These are phyloP conservation scores for Annulohypoxylon bovei DNA, from an alignment of 495 filamentous ascomycete genomes.

Conservation along the genomic window DNA sequence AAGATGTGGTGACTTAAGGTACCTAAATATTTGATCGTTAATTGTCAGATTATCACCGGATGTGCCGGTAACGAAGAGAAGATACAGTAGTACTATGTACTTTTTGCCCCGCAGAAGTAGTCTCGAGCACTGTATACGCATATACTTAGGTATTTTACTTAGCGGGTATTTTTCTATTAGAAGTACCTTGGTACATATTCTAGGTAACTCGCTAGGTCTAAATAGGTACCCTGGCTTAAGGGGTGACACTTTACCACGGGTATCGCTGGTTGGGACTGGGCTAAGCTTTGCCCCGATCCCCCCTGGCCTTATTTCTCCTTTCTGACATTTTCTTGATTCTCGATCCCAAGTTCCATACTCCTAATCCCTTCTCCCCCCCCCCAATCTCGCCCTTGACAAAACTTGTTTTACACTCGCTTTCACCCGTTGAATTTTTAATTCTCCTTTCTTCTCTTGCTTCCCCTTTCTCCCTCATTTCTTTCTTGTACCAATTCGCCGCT, in stretches of 20 bases:
- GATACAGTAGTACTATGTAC: background rate
- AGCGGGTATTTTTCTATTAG: no score
- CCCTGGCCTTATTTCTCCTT: constrained; percentile 43
- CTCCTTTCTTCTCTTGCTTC: constrained; percentile 30
- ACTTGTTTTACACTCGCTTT: constrained; percentile 49
- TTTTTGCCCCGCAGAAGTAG: background rate
- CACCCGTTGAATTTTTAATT: constrained; percentile 33
- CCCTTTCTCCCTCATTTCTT: constrained; percentile 38
- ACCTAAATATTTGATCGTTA: background rate
- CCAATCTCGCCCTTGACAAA: constrained; percentile 38
- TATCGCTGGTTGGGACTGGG: constrained; percentile 30
- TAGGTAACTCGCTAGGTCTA: background rate
- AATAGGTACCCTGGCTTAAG: constrained; percentile 24
- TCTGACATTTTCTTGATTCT: constrained; percentile 49
- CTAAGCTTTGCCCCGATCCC: constrained; percentile 40
- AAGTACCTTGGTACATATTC: constrained; percentile 5
- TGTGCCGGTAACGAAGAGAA: constrained; percentile 8
- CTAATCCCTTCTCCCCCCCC: constrained; percentile 40
- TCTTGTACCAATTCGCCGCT: constrained; percentile 37
- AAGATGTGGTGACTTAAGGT: background rate
- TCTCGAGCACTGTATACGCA: background rate
- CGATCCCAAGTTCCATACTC: constrained; percentile 41
- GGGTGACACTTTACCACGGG: constrained; percentile 29
- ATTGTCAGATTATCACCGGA: background rate
- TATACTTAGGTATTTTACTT: no score